A percentile compares a stretch with the other conserved stretches of the same genome.
These are phyloP conservation scores for Tricholoma terreum DNA, from an alignment of 768 basidiomycete species.

Conservation along the genomic window DNA sequence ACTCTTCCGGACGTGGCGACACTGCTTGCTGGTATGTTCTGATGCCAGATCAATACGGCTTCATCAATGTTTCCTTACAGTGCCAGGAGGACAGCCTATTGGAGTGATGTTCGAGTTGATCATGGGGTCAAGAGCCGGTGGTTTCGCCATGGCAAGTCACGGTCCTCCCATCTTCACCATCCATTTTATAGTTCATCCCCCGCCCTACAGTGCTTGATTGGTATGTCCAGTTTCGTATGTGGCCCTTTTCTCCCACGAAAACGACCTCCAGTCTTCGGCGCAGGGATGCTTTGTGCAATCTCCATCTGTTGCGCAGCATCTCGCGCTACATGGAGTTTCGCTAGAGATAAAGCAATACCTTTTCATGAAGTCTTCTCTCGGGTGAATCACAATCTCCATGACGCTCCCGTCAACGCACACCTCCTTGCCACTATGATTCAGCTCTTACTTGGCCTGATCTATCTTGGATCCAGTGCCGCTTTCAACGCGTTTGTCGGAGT, in stretches of 20 bases:
- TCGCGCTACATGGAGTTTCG: slow-evolving; percentile 69
- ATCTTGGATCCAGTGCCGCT: slow-evolving; percentile 58
- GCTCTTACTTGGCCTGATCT: slow-evolving; percentile 58
- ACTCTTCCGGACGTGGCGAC: slow-evolving; percentile 57
- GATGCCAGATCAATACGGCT: background rate
- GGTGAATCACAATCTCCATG: slow-evolving; percentile 35
- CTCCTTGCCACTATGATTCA: slow-evolving; percentile 57
- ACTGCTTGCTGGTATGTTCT: slow-evolving; percentile 44
- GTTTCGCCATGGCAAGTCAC: slow-evolving; percentile 57
- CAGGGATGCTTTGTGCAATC: slow-evolving; percentile 60
- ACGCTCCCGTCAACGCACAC: slow-evolving; percentile 59
- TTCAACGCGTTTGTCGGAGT: slow-evolving; percentile 71
- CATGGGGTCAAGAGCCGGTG: slow-evolving; percentile 60
- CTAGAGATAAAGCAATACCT: slow-evolving; percentile 64
- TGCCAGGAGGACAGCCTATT: slow-evolving; percentile 60
- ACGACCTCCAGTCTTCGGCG: slow-evolving; percentile 43
- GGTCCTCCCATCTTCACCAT: background rate
- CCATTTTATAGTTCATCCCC: background rate
- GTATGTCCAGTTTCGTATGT: slow-evolving; percentile 20
- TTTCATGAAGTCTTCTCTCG: slow-evolving; percentile 45
- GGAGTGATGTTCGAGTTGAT: slow-evolving; percentile 60
- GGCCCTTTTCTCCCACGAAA: background rate
- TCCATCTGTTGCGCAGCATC: slow-evolving; percentile 67
- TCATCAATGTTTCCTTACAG: slow-evolving; percentile 23
- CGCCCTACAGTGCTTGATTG: slow-evolving; percentile 39